Evolutionary conservation across 139 green algal species (phyloP).

Genomic region (Helicosporidium sp.): DNA sequence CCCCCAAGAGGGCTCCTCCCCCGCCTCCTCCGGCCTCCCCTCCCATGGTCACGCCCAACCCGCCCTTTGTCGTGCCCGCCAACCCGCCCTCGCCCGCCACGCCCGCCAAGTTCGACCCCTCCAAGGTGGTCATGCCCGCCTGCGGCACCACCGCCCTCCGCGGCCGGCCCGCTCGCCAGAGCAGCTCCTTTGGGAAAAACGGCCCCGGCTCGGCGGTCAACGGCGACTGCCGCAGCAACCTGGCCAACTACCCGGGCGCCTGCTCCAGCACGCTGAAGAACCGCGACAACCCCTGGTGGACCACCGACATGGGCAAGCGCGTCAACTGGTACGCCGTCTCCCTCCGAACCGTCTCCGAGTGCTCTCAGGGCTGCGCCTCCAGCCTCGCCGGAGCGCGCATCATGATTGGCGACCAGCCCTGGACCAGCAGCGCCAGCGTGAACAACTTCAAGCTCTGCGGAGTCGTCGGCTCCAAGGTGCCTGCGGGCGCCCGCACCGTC

Average conservation of each 20-base stretch:
- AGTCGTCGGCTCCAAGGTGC: background rate
- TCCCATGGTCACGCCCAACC: background rate
- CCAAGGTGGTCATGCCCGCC: background rate
- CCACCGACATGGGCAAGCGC: background rate
- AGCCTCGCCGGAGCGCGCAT: conserved; percentile 5
- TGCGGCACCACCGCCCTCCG: conserved; percentile 10
- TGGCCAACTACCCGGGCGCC: background rate
- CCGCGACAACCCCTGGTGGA: conserved; percentile 13
- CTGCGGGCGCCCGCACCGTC: background rate
- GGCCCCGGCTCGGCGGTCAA: conserved; percentile 5
- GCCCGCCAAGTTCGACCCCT: too few relatives aligned
- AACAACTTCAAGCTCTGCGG: conserved; percentile 3
- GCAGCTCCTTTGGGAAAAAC: background rate
- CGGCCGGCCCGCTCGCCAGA: conserved; percentile 7
- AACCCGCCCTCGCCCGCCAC: too few relatives aligned
- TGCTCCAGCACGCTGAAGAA: background rate
- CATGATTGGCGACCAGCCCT: conserved; percentile 7
- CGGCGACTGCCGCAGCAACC: conserved; percentile 7
- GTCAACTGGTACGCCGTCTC: background rate
- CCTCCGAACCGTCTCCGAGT: conserved; percentile 10
- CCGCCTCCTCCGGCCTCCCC: background rate
- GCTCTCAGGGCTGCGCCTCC: conserved; percentile 1
- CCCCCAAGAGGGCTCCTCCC: background rate
- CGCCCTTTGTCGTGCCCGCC: background rate
- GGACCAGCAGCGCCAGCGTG: background rate